These are phyloP conservation scores for Fraxinus floribunda DNA, from an alignment of 305 asterid genomes.

Conservation along the genomic window DNA sequence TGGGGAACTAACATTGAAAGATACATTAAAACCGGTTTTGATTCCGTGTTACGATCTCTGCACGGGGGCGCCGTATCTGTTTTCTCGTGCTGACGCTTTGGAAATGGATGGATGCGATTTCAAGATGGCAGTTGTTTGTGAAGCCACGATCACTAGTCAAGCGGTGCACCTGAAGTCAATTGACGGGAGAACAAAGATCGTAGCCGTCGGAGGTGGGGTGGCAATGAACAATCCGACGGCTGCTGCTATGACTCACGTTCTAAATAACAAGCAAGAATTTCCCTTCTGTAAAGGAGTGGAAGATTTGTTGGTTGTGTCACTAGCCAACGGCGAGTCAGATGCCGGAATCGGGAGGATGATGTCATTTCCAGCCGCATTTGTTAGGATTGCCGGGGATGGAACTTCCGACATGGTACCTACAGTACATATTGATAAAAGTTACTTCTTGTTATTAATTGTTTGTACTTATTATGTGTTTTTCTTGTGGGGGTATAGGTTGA, in stretches of 20 bases:
- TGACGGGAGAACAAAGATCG: constrained; percentile 52
- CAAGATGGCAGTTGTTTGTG: constrained; percentile 49
- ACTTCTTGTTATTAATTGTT: too few species aligned
- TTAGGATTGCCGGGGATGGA: constrained; percentile 59
- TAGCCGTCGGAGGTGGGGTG: constrained; percentile 61
- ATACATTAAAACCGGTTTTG: constrained; percentile 59
- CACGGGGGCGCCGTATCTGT: constrained; percentile 58
- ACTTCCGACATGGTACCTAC: constrained; percentile 64
- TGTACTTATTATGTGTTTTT: not conserved
- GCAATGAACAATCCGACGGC: constrained; percentile 75
- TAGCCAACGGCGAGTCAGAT: constrained; percentile 46
- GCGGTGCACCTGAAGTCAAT: constrained; percentile 45
- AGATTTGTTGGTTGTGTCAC: constrained; percentile 60
- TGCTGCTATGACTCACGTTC: constrained; percentile 82
- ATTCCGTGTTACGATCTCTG: constrained; percentile 76
- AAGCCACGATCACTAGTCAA: constrained; percentile 45
- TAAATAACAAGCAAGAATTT: constrained; percentile 74
- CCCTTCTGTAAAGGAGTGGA: constrained; percentile 60
- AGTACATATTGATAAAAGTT: too few species aligned
- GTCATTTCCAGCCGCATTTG: constrained; percentile 24
- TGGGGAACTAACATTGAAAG: constrained; percentile 50
- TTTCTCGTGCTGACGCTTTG: constrained; percentile 78
- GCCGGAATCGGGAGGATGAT: constrained; percentile 5
- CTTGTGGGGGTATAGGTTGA: constrained; percentile 48
- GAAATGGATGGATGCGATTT: constrained; percentile 78